Percentiles rank a stretch among this genome's conserved stretches.
phyloP scores from a whole-genome alignment of 495 filamentous ascomycete species.

The Stereocaulon alpinum region DNA sequence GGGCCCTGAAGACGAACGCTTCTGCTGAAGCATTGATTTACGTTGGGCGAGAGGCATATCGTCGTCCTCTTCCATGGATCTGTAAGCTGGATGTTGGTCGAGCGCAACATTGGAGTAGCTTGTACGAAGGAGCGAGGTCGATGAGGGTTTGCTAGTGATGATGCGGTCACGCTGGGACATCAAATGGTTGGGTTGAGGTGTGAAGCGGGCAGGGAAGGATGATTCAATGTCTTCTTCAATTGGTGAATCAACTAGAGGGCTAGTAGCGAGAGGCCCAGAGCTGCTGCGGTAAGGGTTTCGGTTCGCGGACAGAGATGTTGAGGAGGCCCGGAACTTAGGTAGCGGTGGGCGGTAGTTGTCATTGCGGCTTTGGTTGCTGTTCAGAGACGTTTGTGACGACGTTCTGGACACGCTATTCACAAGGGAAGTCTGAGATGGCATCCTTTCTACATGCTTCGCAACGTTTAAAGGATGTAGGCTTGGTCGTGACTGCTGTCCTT shows the following conservation, averaged over 20 bases:
- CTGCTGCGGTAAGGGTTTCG: conserved; percentile 26
- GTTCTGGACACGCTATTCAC: conserved; percentile 7
- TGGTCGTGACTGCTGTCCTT: not conserved
- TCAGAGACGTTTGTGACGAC: conserved; percentile 26
- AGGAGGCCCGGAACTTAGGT: conserved; percentile 10
- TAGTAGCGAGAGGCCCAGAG: conserved; percentile 34
- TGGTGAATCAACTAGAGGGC: conserved; percentile 33
- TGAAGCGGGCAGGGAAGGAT: conserved; percentile 16
- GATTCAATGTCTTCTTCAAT: conserved; percentile 30
- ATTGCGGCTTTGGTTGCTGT: conserved; percentile 13
- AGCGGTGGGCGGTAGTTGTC: conserved; percentile 13
- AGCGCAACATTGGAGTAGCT: conserved; percentile 2
- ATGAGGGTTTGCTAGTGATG: conserved; percentile 11
- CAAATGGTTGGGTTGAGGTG: conserved; percentile 13
- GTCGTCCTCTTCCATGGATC: conserved; percentile 8
- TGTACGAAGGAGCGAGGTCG: conserved; percentile 13
- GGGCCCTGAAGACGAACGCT: conserved; percentile 15
- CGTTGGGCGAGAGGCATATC: conserved; percentile 22
- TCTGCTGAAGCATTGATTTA: conserved; percentile 18
- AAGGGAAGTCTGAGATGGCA: conserved; percentile 6
- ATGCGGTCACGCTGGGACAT: conserved; percentile 15
- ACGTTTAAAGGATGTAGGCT: not conserved
- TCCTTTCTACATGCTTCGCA: conserved; percentile 3
- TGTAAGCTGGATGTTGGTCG: conserved; percentile 10
- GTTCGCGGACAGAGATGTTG: not conserved